A percentile compares a stretch with the other conserved stretches of the same genome.
phyloP scores from a whole-genome alignment of 2,329 filamentous ascomycete species.

The Aureobasidium namibiae region DNA sequence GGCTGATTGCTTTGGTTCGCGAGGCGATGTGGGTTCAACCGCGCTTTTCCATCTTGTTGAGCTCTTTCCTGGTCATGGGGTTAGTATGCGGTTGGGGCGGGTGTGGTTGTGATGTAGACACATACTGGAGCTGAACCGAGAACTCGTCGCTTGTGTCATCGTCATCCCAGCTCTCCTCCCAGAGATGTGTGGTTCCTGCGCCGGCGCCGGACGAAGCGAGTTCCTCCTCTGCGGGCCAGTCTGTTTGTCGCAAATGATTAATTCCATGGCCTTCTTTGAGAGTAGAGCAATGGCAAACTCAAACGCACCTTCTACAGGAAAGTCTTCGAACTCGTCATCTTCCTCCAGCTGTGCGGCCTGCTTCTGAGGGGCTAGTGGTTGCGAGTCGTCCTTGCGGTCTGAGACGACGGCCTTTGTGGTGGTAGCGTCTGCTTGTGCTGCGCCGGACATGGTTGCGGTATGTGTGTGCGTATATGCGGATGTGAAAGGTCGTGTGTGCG shows the following conservation, averaged over 20 bases:
- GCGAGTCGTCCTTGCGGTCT: conserved; percentile 31
- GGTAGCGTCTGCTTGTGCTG: conserved; percentile 29
- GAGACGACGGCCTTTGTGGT: conserved; percentile 36
- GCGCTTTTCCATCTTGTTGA: conserved; percentile 76
- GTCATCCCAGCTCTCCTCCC: conserved; percentile 99
- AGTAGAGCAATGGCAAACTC: background rate
- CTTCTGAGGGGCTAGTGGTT: conserved; percentile 52
- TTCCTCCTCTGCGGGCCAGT: conserved; percentile 87
- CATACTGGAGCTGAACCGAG: conserved; percentile 80
- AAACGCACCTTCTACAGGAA: conserved; percentile 77
- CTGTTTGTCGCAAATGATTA: conserved; percentile 39
- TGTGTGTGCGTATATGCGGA: conserved; percentile 13
- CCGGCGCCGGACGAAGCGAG: conserved; percentile 54
- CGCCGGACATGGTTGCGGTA: conserved; percentile 37
- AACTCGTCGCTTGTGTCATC: conserved; percentile 97
- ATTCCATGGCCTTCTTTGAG: background rate
- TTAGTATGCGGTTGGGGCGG: background rate
- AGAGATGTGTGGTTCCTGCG: conserved; percentile 57
- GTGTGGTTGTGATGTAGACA: background rate
- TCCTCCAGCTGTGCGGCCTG: conserved; percentile 70
- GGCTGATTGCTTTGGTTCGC: background rate
- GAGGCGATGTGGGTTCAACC: background rate
- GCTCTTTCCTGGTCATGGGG: conserved; percentile 59
- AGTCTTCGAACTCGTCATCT: conserved; percentile 98
- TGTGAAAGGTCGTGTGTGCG: background rate